These are phyloP conservation scores for Phoma herbarum DNA, from an alignment of 2,329 filamentous ascomycete species.

Conservation along the genomic window DNA sequence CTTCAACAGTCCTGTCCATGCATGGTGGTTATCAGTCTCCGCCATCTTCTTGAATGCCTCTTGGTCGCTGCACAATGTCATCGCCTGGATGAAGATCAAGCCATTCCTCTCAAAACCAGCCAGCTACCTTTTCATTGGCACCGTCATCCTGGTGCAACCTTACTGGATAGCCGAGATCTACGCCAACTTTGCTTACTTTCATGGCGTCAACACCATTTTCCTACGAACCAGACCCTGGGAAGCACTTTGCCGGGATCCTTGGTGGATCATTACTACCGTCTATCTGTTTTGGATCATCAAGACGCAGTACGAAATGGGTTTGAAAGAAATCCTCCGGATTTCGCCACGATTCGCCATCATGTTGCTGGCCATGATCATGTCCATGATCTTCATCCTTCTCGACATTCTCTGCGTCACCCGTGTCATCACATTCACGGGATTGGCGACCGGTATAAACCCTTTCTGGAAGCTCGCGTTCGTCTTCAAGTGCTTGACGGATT, in stretches of 20 bases:
- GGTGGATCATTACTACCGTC: constrained; percentile 71
- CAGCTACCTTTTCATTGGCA: constrained; percentile 66
- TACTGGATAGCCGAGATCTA: constrained; percentile 73
- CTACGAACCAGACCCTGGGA: constrained; percentile 65
- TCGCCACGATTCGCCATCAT: constrained; percentile 72
- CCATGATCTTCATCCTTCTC: constrained; percentile 67
- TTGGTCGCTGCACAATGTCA: constrained; percentile 71
- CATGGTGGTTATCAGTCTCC: constrained; percentile 70
- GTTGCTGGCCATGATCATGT: constrained; percentile 67
- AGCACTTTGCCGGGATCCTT: constrained; percentile 70
- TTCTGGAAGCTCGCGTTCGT: constrained; percentile 72
- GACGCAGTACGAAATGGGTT: constrained; percentile 66
- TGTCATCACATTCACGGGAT: constrained; percentile 50
- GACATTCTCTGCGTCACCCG: constrained; percentile 68
- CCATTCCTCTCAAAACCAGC: constrained; percentile 64
- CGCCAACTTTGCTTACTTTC: constrained; percentile 72
- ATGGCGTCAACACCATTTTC: constrained; percentile 63
- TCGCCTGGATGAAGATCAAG: constrained; percentile 72
- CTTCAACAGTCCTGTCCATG: constrained; percentile 63
- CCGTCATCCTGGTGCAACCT: constrained; percentile 66
- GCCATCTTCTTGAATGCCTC: constrained; percentile 69
- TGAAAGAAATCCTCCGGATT: constrained; percentile 65
- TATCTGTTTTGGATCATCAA: constrained; percentile 71
- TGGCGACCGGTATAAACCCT: constrained; percentile 67
- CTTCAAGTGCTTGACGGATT: constrained; percentile 74